A percentile compares a stretch with the other conserved stretches of the same genome.
These are phyloP conservation scores for Phytophthora litchii DNA, from an alignment of 352 stramenopile genomes.

Conservation along the genomic window DNA sequence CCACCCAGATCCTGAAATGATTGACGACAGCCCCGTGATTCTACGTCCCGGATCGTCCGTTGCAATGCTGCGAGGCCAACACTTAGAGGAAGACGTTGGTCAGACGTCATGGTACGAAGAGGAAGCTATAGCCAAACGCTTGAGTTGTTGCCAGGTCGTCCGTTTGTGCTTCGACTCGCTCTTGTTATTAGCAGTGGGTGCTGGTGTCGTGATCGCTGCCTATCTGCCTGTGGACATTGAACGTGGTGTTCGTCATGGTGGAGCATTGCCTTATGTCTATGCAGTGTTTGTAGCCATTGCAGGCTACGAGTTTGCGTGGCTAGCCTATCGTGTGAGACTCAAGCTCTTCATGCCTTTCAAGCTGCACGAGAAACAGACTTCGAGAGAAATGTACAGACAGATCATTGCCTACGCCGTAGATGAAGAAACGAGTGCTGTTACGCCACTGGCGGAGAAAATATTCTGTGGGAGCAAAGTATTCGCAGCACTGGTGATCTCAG, in stretches of 20 bases:
- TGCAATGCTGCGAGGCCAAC: constrained; percentile 31
- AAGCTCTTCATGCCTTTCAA: constrained; percentile 70
- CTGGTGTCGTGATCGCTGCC: constrained; percentile 39
- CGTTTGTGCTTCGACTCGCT: constrained; percentile 41
- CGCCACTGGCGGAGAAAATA: constrained; percentile 47
- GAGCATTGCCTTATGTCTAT: constrained; percentile 57
- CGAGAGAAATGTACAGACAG: constrained; percentile 65
- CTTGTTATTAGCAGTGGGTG: constrained; percentile 38
- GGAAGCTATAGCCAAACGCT: constrained; percentile 15
- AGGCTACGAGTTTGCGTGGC: constrained; percentile 63
- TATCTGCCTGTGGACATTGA: constrained; percentile 42
- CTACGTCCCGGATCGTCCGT: constrained; percentile 44
- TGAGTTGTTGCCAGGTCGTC: constrained; percentile 34
- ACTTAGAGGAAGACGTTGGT: constrained; percentile 16
- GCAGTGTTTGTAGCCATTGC: constrained; percentile 48
- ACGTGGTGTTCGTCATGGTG: constrained; percentile 19
- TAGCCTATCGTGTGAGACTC: constrained; percentile 59
- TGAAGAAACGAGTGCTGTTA: constrained; percentile 57
- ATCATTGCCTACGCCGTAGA: constrained; percentile 77
- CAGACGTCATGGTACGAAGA: constrained; percentile 47
- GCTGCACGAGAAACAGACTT: constrained; percentile 73
- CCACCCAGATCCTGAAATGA: constrained; percentile 11
- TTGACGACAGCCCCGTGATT: constrained; percentile 28
- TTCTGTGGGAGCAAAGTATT: constrained; percentile 41
- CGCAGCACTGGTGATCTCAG: constrained; percentile 22